These are phyloP conservation scores for Balamuthia mandrillaris DNA, from an alignment of 208 protist species.

Conservation along the genomic window DNA sequence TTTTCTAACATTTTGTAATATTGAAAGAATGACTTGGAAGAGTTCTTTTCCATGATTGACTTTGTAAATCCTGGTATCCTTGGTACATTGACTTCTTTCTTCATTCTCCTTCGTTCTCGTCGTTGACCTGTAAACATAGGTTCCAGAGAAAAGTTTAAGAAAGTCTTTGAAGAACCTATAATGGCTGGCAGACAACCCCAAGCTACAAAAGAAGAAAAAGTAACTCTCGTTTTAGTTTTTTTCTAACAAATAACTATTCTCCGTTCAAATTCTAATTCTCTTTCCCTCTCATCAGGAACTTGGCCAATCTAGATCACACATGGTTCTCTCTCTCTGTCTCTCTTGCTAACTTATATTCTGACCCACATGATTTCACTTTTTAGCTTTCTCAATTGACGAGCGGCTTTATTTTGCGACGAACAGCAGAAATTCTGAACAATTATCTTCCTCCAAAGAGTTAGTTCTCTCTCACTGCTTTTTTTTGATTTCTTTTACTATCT, in stretches of 20 bases:
- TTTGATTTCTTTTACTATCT: neutral
- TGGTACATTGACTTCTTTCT: conserved; percentile 45
- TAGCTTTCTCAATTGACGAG: conserved; percentile 64
- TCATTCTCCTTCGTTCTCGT: neutral
- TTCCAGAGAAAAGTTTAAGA: neutral
- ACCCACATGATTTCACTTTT: neutral
- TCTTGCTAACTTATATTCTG: neutral
- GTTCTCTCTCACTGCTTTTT: neutral
- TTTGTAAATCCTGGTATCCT: conserved; percentile 80
- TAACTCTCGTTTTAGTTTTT: conserved; percentile 45
- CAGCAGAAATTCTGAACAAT: conserved; percentile 70
- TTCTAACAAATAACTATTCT: neutral
- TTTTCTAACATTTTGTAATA: neutral
- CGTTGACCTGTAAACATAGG: neutral
- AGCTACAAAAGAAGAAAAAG: conserved; percentile 49
- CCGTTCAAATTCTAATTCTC: too few relatives aligned
- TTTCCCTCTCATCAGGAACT: too few relatives aligned
- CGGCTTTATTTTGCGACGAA: conserved; percentile 77
- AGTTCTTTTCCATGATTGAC: conserved; percentile 87
- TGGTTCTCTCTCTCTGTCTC: neutral
- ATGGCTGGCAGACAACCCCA: neutral
- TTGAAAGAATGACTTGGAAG: conserved; percentile 64
- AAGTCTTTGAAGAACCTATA: conserved; percentile 25
- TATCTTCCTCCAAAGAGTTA: conserved; percentile 78
- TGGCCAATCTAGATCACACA: neutral